Evolutionary conservation across 257 asterid genomes (phyloP).

Genomic region (Solanum tarijense): DNA sequence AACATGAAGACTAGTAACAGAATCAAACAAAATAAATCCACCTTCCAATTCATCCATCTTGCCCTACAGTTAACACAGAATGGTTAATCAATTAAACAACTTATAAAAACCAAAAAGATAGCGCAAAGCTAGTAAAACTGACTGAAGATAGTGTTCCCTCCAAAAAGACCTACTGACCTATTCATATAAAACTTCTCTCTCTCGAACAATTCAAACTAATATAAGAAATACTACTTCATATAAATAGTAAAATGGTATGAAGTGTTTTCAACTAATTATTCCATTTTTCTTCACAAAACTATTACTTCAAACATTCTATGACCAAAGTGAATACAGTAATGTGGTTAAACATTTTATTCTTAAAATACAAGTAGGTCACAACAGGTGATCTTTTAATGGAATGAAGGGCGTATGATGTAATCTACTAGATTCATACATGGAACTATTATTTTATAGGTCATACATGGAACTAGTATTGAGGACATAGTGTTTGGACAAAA

Average conservation of each 20-base stretch:
- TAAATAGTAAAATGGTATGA: neutral
- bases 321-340: neutral
- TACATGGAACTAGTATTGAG: neutral
- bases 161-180: neutral
- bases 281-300: neutral
- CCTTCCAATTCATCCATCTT: constrained; percentile 98
- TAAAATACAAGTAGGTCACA: neutral
- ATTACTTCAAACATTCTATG: neutral
- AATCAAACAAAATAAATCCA: constrained; percentile 89
- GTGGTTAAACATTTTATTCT: neutral
- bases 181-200: neutral
- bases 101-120: neutral
- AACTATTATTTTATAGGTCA: neutral
- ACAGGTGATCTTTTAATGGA: neutral
- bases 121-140: neutral
- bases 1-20: constrained; percentile 86
- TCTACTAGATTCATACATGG: neutral
- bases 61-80: constrained; percentile 52
- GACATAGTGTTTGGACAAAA: neutral
- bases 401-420: neutral
- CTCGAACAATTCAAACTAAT: neutral
- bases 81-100: neutral
- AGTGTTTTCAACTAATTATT: neutral
- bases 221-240: neutral
- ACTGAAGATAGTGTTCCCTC: neutral